Evolutionary conservation across 2,329 filamentous ascomycete species (phyloP).

Genomic region (Thielaviopsis ethacetica): DNA sequence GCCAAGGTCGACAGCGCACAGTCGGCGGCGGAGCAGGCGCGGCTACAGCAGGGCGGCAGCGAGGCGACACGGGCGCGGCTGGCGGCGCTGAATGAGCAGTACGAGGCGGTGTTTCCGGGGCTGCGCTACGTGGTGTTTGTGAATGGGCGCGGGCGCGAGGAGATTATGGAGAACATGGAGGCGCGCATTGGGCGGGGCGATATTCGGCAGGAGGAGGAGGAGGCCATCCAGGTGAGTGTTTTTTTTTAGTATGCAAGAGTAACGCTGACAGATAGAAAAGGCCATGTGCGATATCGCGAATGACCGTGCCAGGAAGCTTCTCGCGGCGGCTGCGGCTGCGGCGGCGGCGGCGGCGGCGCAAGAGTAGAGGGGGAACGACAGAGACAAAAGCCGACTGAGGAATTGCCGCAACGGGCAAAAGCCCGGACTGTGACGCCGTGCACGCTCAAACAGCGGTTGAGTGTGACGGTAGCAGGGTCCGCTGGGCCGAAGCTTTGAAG

Average conservation of each 20-base stretch:
- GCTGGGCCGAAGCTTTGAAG: too few species aligned
- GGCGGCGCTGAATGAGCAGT: constrained; percentile 52
- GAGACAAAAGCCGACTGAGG: not conserved
- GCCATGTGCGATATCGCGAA: constrained; percentile 87
- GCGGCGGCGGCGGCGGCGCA: too few species aligned
- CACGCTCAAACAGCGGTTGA: not conserved
- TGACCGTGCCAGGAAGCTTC: constrained; percentile 56
- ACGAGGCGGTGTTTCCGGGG: constrained; percentile 67
- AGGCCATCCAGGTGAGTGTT: constrained; percentile 58
- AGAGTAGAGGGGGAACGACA: not conserved
- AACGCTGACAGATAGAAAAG: constrained; percentile 24
- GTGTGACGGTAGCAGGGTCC: too few species aligned
- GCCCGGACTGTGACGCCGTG: not conserved
- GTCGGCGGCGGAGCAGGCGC: constrained; percentile 67
- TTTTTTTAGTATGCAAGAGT: too few species aligned
- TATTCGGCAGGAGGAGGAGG: constrained; percentile 48
- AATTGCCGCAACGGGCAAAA: too few species aligned
- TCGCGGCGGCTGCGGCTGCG: not conserved
- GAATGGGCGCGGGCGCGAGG: constrained; percentile 56
- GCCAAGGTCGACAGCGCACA: constrained; percentile 69
- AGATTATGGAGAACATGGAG: constrained; percentile 72
- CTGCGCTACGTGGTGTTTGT: constrained; percentile 86
- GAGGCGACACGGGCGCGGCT: constrained; percentile 41
- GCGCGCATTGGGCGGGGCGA: constrained; percentile 53
- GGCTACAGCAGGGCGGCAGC: constrained; percentile 42